phyloP scores from a whole-genome alignment of 495 filamentous ascomycete genomes.

The Viridothelium virens region DNA sequence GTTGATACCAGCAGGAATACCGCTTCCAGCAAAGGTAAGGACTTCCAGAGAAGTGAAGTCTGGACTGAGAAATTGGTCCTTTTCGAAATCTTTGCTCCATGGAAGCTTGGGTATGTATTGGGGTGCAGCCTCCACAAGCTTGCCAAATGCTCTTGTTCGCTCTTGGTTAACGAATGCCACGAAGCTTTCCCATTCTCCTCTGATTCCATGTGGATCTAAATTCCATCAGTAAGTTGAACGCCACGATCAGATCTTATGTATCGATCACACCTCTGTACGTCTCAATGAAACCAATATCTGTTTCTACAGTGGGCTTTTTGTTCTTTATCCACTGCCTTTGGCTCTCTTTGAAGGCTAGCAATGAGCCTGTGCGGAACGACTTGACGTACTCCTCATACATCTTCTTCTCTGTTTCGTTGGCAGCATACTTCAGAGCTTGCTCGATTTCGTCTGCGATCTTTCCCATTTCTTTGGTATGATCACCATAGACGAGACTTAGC shows the following conservation, averaged over 20 bases:
- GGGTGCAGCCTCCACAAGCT: conserved; percentile 72
- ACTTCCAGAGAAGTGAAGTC: conserved; percentile 67
- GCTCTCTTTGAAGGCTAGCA: conserved; percentile 80
- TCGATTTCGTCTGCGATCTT: conserved; percentile 63
- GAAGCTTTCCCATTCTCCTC: conserved; percentile 97
- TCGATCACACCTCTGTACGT: conserved; percentile 55
- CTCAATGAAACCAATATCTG: conserved; percentile 91
- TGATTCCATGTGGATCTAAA: conserved; percentile 73
- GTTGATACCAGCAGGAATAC: conserved; percentile 47
- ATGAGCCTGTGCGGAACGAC: conserved; percentile 76
- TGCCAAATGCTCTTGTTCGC: conserved; percentile 81
- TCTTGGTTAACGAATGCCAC: conserved; percentile 74
- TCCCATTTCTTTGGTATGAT: conserved; percentile 73
- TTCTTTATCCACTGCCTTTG: conserved; percentile 91
- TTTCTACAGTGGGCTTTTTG: conserved; percentile 80
- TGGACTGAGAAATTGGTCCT: conserved; percentile 85
- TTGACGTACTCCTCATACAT: conserved; percentile 80
- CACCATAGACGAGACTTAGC: conserved; percentile 72
- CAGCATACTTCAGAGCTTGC: conserved; percentile 65
- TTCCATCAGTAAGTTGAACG: no score
- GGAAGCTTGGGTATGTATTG: conserved; percentile 80
- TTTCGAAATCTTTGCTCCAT: conserved; percentile 85
- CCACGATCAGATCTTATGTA: no score
- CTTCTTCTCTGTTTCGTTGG: conserved; percentile 73
- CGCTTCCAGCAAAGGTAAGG: conserved; percentile 61